These are phyloP conservation scores for Neonectria sp. DNA, from an alignment of 2,329 filamentous ascomycete species.

Conservation along the genomic window DNA sequence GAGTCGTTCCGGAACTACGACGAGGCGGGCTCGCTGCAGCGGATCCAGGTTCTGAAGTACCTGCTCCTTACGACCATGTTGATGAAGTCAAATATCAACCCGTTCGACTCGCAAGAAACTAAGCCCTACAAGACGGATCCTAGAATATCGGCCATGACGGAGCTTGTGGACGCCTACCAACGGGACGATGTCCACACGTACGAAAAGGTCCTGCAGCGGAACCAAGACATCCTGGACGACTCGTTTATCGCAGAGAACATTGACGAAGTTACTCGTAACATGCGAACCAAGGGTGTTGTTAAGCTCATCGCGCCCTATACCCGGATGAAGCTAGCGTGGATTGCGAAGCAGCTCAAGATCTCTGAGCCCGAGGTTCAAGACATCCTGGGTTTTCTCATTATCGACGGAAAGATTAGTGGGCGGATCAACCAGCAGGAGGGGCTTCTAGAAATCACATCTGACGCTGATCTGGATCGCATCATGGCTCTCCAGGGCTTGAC, in stretches of 20 bases:
- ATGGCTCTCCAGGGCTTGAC: constrained; percentile 82
- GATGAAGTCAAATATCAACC: constrained; percentile 98
- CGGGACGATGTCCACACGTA: constrained; percentile 94
- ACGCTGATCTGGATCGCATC: constrained; percentile 81
- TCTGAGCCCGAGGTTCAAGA: constrained; percentile 90
- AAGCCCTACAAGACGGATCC: constrained; percentile 98
- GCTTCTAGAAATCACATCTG: constrained; percentile 84
- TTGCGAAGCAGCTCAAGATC: constrained; percentile 90
- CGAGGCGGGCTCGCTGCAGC: constrained; percentile 94
- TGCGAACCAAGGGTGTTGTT: constrained; percentile 95
- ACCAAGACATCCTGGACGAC: constrained; percentile 91
- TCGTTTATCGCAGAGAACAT: constrained; percentile 99
- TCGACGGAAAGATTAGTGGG: constrained; percentile 88
- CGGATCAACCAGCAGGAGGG: constrained; percentile 92
- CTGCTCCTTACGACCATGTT: constrained; percentile 97
- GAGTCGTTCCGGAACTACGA: constrained; percentile 99
- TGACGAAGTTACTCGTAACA: constrained; percentile 97
- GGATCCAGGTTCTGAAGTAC: constrained; percentile 98
- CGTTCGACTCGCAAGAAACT: constrained; percentile 98
- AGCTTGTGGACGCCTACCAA: constrained; percentile 96
- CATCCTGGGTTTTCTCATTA: constrained; percentile 94
- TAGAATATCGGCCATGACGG: constrained; percentile 96
- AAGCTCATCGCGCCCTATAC: constrained; percentile 97
- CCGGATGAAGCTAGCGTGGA: constrained; percentile 89
- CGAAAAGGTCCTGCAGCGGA: constrained; percentile 87